Evolutionary conservation across 1,284 basidiomycete genomes (phyloP).

Genomic region (Ceratobasidium theobromae): DNA sequence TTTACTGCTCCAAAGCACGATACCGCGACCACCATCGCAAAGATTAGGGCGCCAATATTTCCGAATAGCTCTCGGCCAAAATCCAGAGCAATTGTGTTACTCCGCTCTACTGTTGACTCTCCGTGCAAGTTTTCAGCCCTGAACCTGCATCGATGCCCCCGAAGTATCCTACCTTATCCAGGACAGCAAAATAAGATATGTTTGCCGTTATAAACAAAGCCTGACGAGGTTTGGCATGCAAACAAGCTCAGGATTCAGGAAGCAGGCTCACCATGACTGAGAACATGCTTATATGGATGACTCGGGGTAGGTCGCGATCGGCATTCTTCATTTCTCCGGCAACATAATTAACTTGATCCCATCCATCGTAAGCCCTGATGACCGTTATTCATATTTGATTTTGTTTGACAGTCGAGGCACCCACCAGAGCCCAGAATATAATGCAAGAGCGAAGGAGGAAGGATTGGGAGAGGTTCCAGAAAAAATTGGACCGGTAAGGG

Average conservation of each 20-base stretch:
- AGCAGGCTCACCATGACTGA: conserved; percentile 61
- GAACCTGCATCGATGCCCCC: not conserved
- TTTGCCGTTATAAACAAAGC: conserved; percentile 81
- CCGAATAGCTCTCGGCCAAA: conserved; percentile 89
- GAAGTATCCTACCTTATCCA: conserved; percentile 65
- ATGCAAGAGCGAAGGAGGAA: conserved; percentile 84
- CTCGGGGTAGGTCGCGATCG: conserved; percentile 82
- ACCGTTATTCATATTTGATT: not conserved
- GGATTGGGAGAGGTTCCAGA: conserved; percentile 73
- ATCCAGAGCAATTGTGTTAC: conserved; percentile 93
- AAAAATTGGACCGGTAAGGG: conserved; percentile 69
- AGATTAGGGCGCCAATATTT: conserved; percentile 79
- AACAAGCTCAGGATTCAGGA: conserved; percentile 35
- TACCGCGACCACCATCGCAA: conserved; percentile 88
- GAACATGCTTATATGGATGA: conserved; percentile 86
- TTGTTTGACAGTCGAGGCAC: not conserved
- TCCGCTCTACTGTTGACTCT: conserved; percentile 64
- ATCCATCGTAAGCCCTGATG: conserved; percentile 82
- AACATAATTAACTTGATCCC: conserved; percentile 85
- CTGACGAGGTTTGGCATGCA: conserved; percentile 42
- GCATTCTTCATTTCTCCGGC: conserved; percentile 89
- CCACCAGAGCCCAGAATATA: conserved; percentile 88
- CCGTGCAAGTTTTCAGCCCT: not conserved
- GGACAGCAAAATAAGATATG: conserved; percentile 88
- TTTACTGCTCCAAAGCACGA: conserved; percentile 94